Percentiles rank a stretch among this genome's conserved stretches.
phyloP scores from a whole-genome alignment of 2,329 filamentous ascomycete species.

The Colletotrichum camelliae region DNA sequence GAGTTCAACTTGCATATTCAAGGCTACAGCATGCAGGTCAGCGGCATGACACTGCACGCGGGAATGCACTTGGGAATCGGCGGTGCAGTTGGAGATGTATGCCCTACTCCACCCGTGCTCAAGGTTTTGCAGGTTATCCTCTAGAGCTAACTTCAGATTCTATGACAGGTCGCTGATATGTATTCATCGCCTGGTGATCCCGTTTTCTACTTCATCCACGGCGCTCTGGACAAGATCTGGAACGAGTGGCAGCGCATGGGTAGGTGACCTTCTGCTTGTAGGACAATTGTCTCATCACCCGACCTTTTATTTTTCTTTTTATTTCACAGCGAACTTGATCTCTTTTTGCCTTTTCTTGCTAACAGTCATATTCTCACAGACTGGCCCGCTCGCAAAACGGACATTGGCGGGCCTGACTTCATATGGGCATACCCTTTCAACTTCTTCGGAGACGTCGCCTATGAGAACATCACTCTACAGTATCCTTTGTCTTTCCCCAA shows the following conservation, averaged over 20 bases:
- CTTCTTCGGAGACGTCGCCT: conserved; percentile 33
- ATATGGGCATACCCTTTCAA: conserved; percentile 36
- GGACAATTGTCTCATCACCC: too few species aligned
- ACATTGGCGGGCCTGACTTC: conserved; percentile 36
- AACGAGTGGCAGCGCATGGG: conserved; percentile 27
- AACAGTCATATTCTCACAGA: background rate
- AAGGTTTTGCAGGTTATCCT: background rate
- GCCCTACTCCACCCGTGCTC: accelerated
- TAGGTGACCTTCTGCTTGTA: background rate
- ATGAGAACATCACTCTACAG: conserved; percentile 37
- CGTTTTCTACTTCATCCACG: conserved; percentile 31
- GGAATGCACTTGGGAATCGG: background rate
- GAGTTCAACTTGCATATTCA: background rate
- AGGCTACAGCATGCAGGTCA: background rate
- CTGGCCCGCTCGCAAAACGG: conserved; percentile 30
- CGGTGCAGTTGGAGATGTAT: background rate
- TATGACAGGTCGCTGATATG: background rate
- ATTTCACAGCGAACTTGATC: too few species aligned
- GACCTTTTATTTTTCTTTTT: too few species aligned
- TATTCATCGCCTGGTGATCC: conserved; percentile 35
- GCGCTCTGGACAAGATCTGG: conserved; percentile 30
- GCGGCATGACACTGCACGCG: background rate
- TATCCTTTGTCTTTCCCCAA: background rate
- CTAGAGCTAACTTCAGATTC: background rate
- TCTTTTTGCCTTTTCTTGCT: background rate